Evolutionary conservation across 257 asterid species (phyloP), one percentile per base, ranked within the genome.

Genomic region (Fraxinus quadrangulata): DNA sequence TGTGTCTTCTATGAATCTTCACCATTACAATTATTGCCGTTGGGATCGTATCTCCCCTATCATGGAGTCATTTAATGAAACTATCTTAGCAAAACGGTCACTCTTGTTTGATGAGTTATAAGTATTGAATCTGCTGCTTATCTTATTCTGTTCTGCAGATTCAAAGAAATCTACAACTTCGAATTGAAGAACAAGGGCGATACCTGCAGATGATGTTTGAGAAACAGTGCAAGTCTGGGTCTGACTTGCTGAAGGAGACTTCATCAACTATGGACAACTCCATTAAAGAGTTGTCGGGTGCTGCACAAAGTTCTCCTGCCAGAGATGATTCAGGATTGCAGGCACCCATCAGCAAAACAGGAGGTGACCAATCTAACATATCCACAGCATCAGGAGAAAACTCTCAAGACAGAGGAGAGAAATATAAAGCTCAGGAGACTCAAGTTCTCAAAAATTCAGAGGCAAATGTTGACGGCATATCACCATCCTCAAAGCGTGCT

Each of bases 151-250:
- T 45, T 81, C 78, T 82, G 83, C 91, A 94, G 98, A 94, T 92
- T 82, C 98, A 94, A 84, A 92, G 98, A 82, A 94, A 89, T 84
- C 76, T 94, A 76, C 98, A 94, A 89, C 94, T 92, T 74, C 86
- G 97, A 49, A 94, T 94, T 79, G 98, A 94, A 86, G 97, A 94
- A 80, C 98, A 94, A 82, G 98, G 98, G 54, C 82, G 86, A 74
- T 81, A 81, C 79, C 93, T 94, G 54, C 97, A 92, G 82, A 82
- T 87, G 96, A 94, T 94, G 97, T 89, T 94, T 82, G 98, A 94
- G 89, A 86, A 87, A 87, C 98, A 94, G 86, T 86, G 89, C 86
- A 92, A 90, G 82, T 83, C 96, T 4, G 90, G 92, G 19, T 33
- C 68, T 49, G 94, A 89, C 73, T 72, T 70, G 76, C 74, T 77